A percentile compares a stretch with the other conserved stretches of the same genome.
Conservation (phyloP, 1,139 yeast species). For the Pichia sp. region DNA sequence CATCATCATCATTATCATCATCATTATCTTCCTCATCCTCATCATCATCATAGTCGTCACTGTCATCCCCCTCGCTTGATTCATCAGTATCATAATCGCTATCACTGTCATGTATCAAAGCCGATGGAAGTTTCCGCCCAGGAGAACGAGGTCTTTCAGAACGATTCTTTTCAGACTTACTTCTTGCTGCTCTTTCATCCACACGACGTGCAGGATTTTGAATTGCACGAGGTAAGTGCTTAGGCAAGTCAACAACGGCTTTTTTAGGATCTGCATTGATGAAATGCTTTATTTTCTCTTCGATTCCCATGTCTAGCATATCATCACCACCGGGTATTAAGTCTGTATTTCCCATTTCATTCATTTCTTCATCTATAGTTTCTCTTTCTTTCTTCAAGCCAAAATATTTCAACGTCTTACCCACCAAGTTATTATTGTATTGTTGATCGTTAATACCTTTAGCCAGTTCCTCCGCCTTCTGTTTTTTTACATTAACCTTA, state of each 20-base stretch:
- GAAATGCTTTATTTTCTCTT: constrained; percentile 25
- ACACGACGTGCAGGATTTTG: constrained; percentile 2
- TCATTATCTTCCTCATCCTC: constrained; percentile 13
- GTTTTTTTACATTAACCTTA: constrained; percentile 45
- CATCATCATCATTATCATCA: constrained; percentile 3
- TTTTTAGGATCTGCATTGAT: constrained; percentile 25
- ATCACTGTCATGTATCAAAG: constrained; percentile 9
- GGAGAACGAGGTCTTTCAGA: background rate
- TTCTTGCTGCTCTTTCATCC: background rate
- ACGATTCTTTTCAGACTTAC: background rate
- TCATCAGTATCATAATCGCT: constrained; percentile 2
- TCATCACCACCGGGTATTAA: constrained; percentile 22
- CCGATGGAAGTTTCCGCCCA: constrained; percentile 7
- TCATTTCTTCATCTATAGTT: constrained; percentile 22
- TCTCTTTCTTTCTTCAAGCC: constrained; percentile 17
- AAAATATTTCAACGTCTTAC: constrained; percentile 19
- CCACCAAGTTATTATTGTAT: constrained; percentile 17
- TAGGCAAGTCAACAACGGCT: constrained; percentile 19
- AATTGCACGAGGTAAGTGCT: background rate
- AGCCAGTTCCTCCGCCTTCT: constrained; percentile 11
- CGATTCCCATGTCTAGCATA: constrained; percentile 18
- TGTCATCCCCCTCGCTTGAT: constrained; percentile 10
- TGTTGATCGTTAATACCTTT: constrained; percentile 11
- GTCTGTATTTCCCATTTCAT: constrained; percentile 21
- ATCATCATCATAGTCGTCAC: constrained; percentile 12